Evolutionary conservation across 768 basidiomycete species (phyloP), one percentile per base, ranked within the genome.

Genomic region (Paxillus involutus): DNA sequence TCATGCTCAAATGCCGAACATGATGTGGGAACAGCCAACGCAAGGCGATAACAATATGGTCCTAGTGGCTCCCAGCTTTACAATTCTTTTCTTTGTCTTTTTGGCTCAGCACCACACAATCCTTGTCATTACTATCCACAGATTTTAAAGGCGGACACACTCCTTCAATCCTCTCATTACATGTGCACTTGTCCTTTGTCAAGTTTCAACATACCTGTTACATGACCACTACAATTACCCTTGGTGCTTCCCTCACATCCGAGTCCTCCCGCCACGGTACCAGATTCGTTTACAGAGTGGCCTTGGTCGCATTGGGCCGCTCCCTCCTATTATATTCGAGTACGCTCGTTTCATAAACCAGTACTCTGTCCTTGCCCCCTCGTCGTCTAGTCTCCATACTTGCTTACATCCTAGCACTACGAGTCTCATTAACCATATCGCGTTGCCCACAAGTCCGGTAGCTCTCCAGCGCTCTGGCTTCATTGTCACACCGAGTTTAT

Each of bases 1-100:
- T 10, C 66, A 61, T 17, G 30, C 56, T 6, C 58, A 63, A 21
- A 53, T 64, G n/a, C 47, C 36, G 49, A 68, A 61, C 54, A 64
- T 59, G 60, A 52, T 66, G 5, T 70, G 69, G 69, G 70, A 66
- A 46, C 24, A 66, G 35, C 47, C 67, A 21, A 14, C 64, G 16
- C 70, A 59, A 42, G 60, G 59, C n/a, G 63, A 67, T 29, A 60
- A 68, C 42, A 68, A 70, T 36, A 56, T 70, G 10, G 64, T 66
- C 16, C 55, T 70, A 12, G 70, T 1, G 30, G 29, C 54, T 36
- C 16, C 26, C 51, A 19, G 44, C 44, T 35, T 44, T 52, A 13
- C 44, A 46, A 52, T 53, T 44, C 49, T 42, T 51, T 50, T 46
- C 43, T 44, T 40, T 30, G n/a, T n/a, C 43, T 43, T 42, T 13